Evolutionary conservation across 257 asterid species (phyloP).

Genomic region (Prunella vulgaris): DNA sequence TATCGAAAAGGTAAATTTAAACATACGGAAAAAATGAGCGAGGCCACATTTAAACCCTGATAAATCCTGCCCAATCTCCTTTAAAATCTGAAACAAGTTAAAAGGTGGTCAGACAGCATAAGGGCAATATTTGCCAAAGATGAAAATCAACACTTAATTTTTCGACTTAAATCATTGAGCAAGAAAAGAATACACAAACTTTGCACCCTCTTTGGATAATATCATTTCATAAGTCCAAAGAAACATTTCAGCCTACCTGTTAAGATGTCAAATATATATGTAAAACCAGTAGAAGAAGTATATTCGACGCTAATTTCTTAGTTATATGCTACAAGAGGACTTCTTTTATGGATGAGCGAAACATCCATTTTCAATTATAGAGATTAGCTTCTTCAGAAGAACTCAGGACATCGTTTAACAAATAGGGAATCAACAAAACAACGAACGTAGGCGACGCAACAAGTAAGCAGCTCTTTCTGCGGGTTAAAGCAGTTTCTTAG

Average conservation of each 20-base stretch:
- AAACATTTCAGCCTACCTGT: too few species aligned
- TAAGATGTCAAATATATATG: background rate
- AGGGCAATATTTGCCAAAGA: background rate
- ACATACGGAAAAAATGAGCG: constrained; percentile 86
- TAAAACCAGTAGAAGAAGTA: background rate
- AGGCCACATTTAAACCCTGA: constrained; percentile 84
- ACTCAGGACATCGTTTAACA: background rate
- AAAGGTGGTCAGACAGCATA: constrained; percentile 15
- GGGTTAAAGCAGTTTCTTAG: background rate
- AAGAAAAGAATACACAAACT: background rate
- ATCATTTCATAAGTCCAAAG: background rate
- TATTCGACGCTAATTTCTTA: background rate
- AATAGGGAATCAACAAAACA: background rate
- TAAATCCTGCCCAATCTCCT: constrained; percentile 82
- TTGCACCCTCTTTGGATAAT: background rate
- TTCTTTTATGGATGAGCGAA: background rate
- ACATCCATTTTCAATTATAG: background rate
- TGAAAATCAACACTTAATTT: background rate
- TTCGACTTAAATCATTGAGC: background rate
- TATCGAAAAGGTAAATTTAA: background rate
- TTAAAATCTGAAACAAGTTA: constrained; percentile 52
- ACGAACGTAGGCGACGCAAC: too few species aligned
- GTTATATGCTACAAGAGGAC: background rate
- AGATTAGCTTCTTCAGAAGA: background rate
- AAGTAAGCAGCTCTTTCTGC: background rate